phyloP scores from a whole-genome alignment of 2,329 filamentous ascomycete genomes.

The Leptographium procerum region DNA sequence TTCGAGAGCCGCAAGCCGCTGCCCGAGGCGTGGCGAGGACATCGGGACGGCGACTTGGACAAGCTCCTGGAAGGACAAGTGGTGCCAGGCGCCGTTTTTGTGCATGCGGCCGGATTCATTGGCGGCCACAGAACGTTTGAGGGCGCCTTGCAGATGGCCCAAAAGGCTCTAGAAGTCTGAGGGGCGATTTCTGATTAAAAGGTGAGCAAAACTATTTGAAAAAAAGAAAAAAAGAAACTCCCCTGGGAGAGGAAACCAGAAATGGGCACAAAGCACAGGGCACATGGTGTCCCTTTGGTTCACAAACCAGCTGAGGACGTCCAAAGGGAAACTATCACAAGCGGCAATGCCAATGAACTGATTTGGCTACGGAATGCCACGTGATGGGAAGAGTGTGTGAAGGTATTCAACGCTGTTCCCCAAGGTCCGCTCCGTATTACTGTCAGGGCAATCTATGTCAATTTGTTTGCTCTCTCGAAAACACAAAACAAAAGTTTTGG shows the following conservation, averaged over 20 bases:
- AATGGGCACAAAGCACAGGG: too few relatives aligned
- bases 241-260: too few relatives aligned
- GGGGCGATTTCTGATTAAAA: neutral
- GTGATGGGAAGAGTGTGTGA: too few relatives aligned
- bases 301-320: too few relatives aligned
- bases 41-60: conserved; percentile 77
- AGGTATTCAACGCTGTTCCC: too few relatives aligned
- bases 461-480: neutral
- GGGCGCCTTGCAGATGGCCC: conserved; percentile 76
- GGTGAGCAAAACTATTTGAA: too few relatives aligned
- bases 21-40: conserved; percentile 83
- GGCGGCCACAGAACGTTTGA: conserved; percentile 89
- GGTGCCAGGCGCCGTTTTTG: conserved; percentile 71
- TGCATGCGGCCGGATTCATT: conserved; percentile 92
- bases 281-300: too few relatives aligned
- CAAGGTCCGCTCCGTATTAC: too few relatives aligned
- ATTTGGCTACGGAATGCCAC: too few relatives aligned
- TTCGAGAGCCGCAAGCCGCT: conserved; percentile 88
- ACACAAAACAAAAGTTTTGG: neutral
- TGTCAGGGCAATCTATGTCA: too few relatives aligned
- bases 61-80: conserved; percentile 51
- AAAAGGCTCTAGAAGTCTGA: conserved; percentile 51
- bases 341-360: too few relatives aligned
- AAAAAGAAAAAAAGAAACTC: neutral
- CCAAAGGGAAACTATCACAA: too few relatives aligned